Conservation (phyloP, 495 filamentous ascomycete species). For the Hypoxylon perforatum region DNA sequence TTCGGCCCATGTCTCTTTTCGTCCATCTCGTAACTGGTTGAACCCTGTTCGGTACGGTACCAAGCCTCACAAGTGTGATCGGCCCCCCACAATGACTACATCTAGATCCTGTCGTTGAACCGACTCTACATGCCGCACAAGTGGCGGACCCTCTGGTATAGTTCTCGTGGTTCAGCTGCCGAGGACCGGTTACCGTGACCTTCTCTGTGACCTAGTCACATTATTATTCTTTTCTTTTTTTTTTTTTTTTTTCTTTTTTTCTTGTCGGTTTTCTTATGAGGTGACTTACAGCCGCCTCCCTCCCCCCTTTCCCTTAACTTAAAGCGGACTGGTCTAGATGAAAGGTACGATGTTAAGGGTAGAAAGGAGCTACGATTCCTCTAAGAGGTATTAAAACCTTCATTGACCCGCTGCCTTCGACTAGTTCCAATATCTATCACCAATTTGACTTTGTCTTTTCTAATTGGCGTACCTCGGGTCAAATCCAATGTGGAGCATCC, state of each 20-base stretch:
- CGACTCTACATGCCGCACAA: conserved; percentile 34
- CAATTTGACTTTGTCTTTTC: conserved; percentile 19
- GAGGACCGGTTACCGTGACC: conserved; percentile 42
- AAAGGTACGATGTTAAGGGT: conserved; percentile 30
- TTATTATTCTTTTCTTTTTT: conserved; percentile 10
- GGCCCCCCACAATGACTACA: conserved; percentile 45
- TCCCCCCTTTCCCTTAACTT: conserved; percentile 30
- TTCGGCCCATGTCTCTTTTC: conserved; percentile 35
- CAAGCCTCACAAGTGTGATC: conserved; percentile 47
- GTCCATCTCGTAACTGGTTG: conserved; percentile 19
- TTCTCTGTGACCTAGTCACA: conserved; percentile 46
- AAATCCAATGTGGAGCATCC: conserved; percentile 40
- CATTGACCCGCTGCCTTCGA: conserved; percentile 31
- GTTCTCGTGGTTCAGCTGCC: conserved; percentile 44
- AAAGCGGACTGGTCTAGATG: conserved; percentile 38
- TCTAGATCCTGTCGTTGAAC: conserved; percentile 45
- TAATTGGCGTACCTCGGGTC: conserved; percentile 34
- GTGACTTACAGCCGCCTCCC: conserved; percentile 36
- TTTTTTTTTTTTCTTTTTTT: conserved; percentile 20
- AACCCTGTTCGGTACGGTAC: conserved; percentile 37
- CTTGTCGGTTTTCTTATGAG: conserved; percentile 12
- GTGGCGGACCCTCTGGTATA: conserved; percentile 41
- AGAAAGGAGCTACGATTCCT: conserved; percentile 25
- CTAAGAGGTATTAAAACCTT: conserved; percentile 40
- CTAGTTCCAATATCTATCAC: conserved; percentile 24